Percentiles rank a stretch among this genome's conserved stretches.
Conservation (phyloP, 202 grass and related monocot genomes). For the Setaria viridis region DNA sequence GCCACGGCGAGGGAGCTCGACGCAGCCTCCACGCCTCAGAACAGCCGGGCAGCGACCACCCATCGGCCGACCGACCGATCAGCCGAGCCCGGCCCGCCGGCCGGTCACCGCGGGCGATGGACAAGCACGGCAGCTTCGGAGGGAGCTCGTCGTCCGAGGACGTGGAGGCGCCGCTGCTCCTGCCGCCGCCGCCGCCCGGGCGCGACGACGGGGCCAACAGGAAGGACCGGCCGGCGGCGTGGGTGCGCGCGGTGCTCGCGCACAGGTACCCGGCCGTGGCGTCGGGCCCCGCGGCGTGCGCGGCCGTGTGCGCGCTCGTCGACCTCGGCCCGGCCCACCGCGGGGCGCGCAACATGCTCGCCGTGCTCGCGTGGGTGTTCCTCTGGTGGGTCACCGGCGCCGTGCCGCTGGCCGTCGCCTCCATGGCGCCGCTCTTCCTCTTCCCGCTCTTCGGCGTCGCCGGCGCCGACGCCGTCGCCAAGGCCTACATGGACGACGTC, state of each 20-base stretch:
- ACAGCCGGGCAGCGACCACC: neutral
- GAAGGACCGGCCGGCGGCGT: neutral
- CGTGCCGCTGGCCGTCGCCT: constrained; percentile 82
- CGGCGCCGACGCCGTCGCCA: constrained; percentile 62
- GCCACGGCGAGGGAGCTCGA: neutral
- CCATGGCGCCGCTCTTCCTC: constrained; percentile 90
- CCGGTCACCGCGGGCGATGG: neutral
- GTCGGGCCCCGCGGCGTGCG: constrained; percentile 61
- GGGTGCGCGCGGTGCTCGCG: constrained; percentile 33
- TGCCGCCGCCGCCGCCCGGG: neutral
- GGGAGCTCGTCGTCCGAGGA: constrained; percentile 44
- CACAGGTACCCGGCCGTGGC: constrained; percentile 52
- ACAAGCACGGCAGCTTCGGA: constrained; percentile 10
- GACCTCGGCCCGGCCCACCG: constrained; percentile 48
- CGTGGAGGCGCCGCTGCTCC: constrained; percentile 56
- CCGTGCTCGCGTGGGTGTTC: constrained; percentile 82
- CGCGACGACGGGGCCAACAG: no score
- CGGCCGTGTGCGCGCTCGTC: constrained; percentile 47
- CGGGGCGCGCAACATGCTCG: constrained; percentile 78
- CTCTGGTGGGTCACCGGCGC: constrained; percentile 91
- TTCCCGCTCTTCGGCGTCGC: constrained; percentile 77
- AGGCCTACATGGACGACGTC: constrained; percentile 91
- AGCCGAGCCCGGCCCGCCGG: no score
- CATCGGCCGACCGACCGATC: no score
- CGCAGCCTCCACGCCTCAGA: neutral